These are phyloP conservation scores for Aspergillus luchuensis DNA, from an alignment of 2,329 filamentous ascomycete species.

Conservation along the genomic window DNA sequence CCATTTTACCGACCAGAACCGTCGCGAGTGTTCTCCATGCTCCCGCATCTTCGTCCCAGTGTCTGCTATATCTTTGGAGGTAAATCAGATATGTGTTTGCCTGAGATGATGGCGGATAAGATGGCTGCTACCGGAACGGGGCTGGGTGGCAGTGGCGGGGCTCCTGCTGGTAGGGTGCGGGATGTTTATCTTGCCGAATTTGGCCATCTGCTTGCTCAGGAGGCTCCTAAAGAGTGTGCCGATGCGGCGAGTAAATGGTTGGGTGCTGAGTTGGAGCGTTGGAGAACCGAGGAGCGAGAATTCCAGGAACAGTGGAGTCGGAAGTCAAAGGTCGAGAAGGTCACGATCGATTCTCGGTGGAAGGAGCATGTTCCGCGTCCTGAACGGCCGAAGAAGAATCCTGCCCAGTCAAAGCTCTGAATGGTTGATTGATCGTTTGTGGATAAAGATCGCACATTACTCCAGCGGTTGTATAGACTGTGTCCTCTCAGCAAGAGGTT, in stretches of 20 bases:
- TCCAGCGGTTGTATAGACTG: neutral
- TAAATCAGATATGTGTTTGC: slow-evolving; percentile 44
- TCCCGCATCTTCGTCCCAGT: slow-evolving; percentile 48
- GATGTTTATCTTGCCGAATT: slow-evolving; percentile 64
- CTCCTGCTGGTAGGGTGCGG: slow-evolving; percentile 67
- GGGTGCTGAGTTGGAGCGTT: slow-evolving; percentile 57
- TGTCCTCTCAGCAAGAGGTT: neutral
- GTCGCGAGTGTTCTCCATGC: slow-evolving; percentile 39
- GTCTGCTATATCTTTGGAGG: slow-evolving; percentile 50
- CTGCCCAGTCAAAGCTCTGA: slow-evolving; percentile 32
- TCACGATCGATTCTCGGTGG: slow-evolving; percentile 59
- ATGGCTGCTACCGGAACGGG: slow-evolving; percentile 43
- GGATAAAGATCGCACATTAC: neutral
- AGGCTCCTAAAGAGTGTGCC: slow-evolving; percentile 69
- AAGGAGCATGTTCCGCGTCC: slow-evolving; percentile 42
- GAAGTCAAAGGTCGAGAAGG: slow-evolving; percentile 56
- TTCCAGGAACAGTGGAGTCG: slow-evolving; percentile 59
- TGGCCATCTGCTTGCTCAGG: slow-evolving; percentile 85
- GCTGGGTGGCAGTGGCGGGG: slow-evolving; percentile 53
- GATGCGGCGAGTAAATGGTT: slow-evolving; percentile 61
- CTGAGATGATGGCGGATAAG: slow-evolving; percentile 45
- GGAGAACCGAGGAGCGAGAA: slow-evolving; percentile 58
- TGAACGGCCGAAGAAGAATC: slow-evolving; percentile 30
- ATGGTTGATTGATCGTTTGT: neutral
- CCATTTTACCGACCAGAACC: slow-evolving; percentile 51